Evolutionary conservation across 108 stramenopile genomes (phyloP).

Genomic region (Seminavis robusta): DNA sequence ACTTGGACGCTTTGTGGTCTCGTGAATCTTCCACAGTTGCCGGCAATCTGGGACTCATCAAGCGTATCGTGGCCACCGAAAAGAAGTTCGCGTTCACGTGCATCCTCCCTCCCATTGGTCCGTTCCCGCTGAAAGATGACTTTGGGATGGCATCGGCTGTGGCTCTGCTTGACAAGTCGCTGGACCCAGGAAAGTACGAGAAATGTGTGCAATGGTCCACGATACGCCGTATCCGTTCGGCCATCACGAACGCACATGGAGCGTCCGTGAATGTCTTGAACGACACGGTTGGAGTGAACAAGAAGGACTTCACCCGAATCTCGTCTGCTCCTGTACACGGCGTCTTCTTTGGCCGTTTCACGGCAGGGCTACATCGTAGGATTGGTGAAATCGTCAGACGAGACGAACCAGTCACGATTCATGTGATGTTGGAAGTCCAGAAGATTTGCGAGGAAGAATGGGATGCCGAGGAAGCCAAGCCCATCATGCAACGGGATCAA

Average conservation of each 20-base stretch:
- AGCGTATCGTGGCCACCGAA: background rate
- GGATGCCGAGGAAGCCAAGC: too few species aligned
- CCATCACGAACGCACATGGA: background rate
- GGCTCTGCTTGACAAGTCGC: constrained; percentile 16
- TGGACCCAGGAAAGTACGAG: constrained; percentile 12
- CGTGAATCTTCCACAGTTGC: constrained; percentile 30
- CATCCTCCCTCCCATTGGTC: too few species aligned
- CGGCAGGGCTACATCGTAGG: background rate
- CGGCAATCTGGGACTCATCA: background rate
- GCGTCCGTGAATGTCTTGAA: too few species aligned
- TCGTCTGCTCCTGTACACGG: background rate
- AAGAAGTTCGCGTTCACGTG: too few species aligned
- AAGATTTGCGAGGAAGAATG: background rate
- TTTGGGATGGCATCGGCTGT: constrained; percentile 27
- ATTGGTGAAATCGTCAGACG: constrained; percentile 14
- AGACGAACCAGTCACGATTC: constrained; percentile 4
- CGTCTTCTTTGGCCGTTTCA: constrained; percentile 14
- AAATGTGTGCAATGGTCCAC: constrained; percentile 21
- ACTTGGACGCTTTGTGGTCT: constrained; percentile 51
- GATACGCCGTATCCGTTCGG: constrained; percentile 11
- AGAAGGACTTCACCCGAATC: too few species aligned
- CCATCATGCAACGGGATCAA: too few species aligned
- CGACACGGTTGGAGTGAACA: too few species aligned
- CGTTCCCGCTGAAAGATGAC: constrained; percentile 22
- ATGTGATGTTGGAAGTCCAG: constrained; percentile 5